Percentiles rank a stretch among this genome's conserved stretches.
Evolutionary conservation across 2,329 filamentous ascomycete genomes (phyloP).

Genomic region (Monilinia fructigena): DNA sequence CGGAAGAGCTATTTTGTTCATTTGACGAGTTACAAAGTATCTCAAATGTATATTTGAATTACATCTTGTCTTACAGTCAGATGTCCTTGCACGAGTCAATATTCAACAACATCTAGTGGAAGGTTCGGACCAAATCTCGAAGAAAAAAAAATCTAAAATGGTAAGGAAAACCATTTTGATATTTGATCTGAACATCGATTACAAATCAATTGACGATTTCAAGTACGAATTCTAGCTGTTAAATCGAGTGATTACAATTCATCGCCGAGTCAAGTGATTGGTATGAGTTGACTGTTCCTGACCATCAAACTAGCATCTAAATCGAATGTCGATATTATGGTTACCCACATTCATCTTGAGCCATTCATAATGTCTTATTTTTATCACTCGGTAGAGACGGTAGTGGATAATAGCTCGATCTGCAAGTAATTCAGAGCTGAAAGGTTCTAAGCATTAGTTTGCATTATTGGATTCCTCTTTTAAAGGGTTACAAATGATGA

Average conservation of each 20-base stretch:
- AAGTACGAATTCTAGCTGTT: not conserved
- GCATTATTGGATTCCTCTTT: not conserved
- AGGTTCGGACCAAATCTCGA: not conserved
- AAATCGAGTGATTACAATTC: not conserved
- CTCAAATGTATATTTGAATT: not conserved
- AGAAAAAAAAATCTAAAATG: not conserved
- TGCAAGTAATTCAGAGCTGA: not conserved
- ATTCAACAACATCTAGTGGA: not conserved
- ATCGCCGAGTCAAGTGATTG: constrained; percentile 7
- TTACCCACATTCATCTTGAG: not conserved
- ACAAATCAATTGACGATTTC: not conserved
- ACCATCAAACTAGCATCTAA: constrained; percentile 6
- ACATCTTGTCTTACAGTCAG: constrained; percentile 12
- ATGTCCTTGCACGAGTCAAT: constrained; percentile 22
- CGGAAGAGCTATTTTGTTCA: not conserved
- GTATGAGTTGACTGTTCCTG: not conserved
- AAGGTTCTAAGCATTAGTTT: not conserved
- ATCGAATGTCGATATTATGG: not conserved
- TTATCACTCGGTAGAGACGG: too few species aligned
- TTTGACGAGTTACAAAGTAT: not conserved
- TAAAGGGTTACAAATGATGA: not conserved
- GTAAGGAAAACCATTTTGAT: not conserved
- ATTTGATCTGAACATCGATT: not conserved
- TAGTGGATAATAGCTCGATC: not conserved
- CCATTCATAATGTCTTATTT: not conserved